Evolutionary conservation across 2,329 filamentous ascomycete genomes (phyloP).

Genomic region (Stagonosporopsis chrysanthemi): DNA sequence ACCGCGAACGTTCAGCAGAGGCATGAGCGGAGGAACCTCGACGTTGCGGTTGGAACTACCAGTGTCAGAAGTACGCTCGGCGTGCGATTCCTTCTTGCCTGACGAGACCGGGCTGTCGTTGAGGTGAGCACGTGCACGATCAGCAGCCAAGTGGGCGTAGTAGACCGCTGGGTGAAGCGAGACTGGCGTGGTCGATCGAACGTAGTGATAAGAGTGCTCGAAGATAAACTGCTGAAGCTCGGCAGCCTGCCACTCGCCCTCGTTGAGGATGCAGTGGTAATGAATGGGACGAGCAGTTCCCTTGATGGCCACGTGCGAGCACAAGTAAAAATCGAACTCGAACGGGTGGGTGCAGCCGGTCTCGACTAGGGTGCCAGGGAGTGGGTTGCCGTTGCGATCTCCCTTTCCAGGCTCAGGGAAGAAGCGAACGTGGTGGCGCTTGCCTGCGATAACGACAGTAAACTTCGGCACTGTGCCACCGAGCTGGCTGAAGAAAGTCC

Average conservation of each 20-base stretch:
- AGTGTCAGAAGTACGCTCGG: constrained; percentile 36
- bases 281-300: constrained; percentile 92
- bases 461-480: constrained; percentile 66
- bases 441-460: constrained; percentile 87
- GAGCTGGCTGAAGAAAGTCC: constrained; percentile 60
- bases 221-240: constrained; percentile 89
- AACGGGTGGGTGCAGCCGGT: constrained; percentile 88
- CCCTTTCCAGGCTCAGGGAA: constrained; percentile 72
- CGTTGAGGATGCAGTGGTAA: constrained; percentile 88
- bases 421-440: constrained; percentile 92
- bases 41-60: constrained; percentile 40
- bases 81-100: constrained; percentile 49
- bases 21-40: constrained; percentile 51
- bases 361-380: constrained; percentile 89
- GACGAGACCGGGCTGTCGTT: constrained; percentile 51
- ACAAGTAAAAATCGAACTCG: constrained; percentile 86
- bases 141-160: constrained; percentile 90
- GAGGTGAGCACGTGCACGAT: constrained; percentile 80
- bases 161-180: constrained; percentile 90
- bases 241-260: constrained; percentile 71
- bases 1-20: constrained; percentile 49
- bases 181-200: constrained; percentile 89
- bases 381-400: constrained; percentile 81
- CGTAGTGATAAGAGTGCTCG: constrained; percentile 93
- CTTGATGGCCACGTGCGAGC: constrained; percentile 81